Percentiles rank a stretch among this genome's conserved stretches.
These are phyloP conservation scores for Thuidium tamariscinum DNA, from an alignment of 225 moss, liverwort and hornwort species.

Conservation along the genomic window DNA sequence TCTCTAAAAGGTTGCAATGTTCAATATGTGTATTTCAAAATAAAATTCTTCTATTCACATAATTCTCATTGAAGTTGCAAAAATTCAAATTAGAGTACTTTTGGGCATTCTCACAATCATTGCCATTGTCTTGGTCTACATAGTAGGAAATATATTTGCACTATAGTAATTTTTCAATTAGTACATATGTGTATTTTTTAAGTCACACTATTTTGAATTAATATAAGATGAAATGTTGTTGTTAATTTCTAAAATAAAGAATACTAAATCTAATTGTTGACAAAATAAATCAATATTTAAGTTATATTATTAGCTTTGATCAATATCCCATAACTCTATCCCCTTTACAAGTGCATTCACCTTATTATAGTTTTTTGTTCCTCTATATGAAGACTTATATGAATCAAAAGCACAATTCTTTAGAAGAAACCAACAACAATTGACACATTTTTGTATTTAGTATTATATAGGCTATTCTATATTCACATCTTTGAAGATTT, in stretches of 20 bases:
- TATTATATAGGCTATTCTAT: accelerated
- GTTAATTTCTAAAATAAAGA: background rate
- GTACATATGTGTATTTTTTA: background rate
- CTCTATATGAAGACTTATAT: background rate
- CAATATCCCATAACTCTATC: background rate
- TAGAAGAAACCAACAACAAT: background rate
- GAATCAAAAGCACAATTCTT: background rate
- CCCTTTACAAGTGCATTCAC: background rate
- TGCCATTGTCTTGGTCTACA: background rate
- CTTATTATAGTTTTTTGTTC: no score
- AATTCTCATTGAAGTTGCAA: background rate
- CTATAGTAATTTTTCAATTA: accelerated
- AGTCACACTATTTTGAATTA: background rate
- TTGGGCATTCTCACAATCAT: background rate
- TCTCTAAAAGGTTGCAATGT: background rate
- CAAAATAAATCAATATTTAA: background rate
- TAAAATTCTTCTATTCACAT: background rate
- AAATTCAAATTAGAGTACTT: background rate
- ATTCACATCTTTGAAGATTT: background rate
- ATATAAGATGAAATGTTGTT: background rate
- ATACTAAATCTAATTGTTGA: background rate
- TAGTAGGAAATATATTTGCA: background rate
- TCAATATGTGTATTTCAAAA: background rate
- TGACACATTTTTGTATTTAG: background rate
- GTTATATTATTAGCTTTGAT: background rate